Base-by-base conservation (phyloP, 345 rosid species). In the Euclidium syriacum region DNA sequence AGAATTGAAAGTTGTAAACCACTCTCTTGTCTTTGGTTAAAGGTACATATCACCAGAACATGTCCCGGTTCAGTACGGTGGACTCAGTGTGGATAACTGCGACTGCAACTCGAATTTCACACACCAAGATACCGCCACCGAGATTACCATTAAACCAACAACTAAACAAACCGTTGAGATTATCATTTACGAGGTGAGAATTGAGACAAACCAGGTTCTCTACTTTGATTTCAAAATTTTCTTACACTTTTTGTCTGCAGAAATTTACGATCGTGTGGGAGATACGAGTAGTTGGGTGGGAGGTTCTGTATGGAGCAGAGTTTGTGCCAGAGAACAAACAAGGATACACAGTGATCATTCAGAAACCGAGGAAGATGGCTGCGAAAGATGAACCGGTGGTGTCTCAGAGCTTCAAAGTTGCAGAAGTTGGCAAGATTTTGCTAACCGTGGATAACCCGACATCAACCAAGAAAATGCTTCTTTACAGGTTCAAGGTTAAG, bases 141-240 rank as follows among this genome's bases (percentile, higher is more conserved):
- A 59, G 68, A 66, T 73, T 18, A 60, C 58, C 4, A 7, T 73
- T 36, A 73, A 46, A 66, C 76, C 68, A 29, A 16, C 64, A 3
- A 66, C 72, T 5, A 73, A 73, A 65, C 76, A 73, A 38, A 73
- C 76, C n/a, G 64, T 73, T 2, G 76, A 73, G 68, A 65, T 73
- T 3, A 52, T 66, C 10, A 12, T 73, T 23, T 65, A 65, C 25
- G 76, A 73, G 76, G 76, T 66, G 2, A 44, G 74, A 46, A n/a
- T n/a, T n/a, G n/a, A n/a, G n/a, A n/a, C n/a, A 3, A 25, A 26
- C 9, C 2, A 22, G 2, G 42, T 41, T 39, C 10, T 23, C 33
- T 52, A 17, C n/a, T n/a, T n/a, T n/a, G 23, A 9, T 26, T n/a
- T n/a, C n/a, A 7, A 32, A 7, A 32, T 7, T 2, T 2, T 59